Evolutionary conservation across 2,329 filamentous ascomycete species (phyloP).

Genomic region (Hirsutella rhossiliensis): DNA sequence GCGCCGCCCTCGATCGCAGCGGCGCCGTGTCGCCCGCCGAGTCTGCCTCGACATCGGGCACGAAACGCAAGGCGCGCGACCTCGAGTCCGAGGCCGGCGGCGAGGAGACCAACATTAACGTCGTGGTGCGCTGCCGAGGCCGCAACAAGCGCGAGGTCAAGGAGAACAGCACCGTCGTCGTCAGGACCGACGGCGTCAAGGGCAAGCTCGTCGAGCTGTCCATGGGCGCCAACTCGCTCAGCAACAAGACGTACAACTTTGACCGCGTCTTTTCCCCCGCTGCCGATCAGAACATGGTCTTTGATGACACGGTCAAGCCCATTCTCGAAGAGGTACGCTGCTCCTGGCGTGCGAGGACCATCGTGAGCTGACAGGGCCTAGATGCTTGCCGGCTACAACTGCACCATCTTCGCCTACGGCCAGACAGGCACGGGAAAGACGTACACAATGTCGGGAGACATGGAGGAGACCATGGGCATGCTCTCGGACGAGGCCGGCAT

Average conservation of each 20-base stretch:
- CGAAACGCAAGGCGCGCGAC: conserved; percentile 80
- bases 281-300: conserved; percentile 86
- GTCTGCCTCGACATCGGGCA: conserved; percentile 46
- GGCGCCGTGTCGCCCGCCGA: conserved; percentile 57
- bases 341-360: neutral
- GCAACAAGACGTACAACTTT: conserved; percentile 93
- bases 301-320: conserved; percentile 88
- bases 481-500: conserved; percentile 89
- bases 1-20: conserved; percentile 9
- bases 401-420: conserved; percentile 96
- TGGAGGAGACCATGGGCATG: conserved; percentile 75
- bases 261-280: conserved; percentile 95
- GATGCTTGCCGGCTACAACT: conserved; percentile 94
- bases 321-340: conserved; percentile 71
- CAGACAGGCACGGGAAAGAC: conserved; percentile 98
- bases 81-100: conserved; percentile 53
- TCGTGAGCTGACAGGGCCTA: conserved; percentile 21
- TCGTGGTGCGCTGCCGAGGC: conserved; percentile 88
- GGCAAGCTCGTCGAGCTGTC: conserved; percentile 74
- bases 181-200: conserved; percentile 78
- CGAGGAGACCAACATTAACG: conserved; percentile 93
- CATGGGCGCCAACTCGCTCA: conserved; percentile 85
- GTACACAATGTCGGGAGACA: conserved; percentile 98
- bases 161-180: conserved; percentile 90
- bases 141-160: conserved; percentile 84